Evolutionary conservation across 768 basidiomycete species (phyloP).

Genomic region (Hirschioporus abietinus): DNA sequence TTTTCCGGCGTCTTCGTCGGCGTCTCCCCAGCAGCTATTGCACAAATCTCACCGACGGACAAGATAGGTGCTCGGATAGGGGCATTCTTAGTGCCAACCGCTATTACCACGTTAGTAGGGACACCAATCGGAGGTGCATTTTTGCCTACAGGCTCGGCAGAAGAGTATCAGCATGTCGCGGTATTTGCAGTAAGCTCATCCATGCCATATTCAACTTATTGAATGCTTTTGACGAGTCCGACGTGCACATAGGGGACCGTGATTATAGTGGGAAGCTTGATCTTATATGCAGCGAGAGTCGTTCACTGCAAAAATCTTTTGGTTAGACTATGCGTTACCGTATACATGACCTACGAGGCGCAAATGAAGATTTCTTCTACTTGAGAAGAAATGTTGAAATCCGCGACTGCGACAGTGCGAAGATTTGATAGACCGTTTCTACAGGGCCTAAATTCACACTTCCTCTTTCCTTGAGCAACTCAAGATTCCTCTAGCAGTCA

Average conservation of each 20-base stretch:
- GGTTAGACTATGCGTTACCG: not conserved
- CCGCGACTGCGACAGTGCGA: no score
- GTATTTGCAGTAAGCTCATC: not conserved
- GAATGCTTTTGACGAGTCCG: no score
- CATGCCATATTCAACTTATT: no score
- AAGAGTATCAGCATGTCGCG: not conserved
- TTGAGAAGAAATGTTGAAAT: no score
- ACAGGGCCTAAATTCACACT: no score
- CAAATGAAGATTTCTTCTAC: no score
- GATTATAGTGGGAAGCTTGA: not conserved
- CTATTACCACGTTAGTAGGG: conserved; percentile 16
- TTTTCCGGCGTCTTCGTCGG: not conserved
- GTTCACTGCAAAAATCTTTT: not conserved
- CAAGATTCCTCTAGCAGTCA: no score
- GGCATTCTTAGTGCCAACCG: conserved; percentile 20
- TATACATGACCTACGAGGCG: no score
- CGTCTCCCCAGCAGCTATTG: conserved; percentile 15
- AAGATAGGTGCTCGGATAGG: conserved; percentile 24
- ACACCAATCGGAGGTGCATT: conserved; percentile 22
- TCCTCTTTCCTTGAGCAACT: no score
- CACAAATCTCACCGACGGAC: conserved; percentile 19
- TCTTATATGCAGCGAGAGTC: not conserved
- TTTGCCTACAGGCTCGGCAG: conserved; percentile 8
- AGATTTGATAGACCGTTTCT: no score
- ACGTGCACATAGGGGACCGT: not conserved